Evolutionary conservation across 768 basidiomycete species (phyloP).

Genomic region (Psilocybe subaeruginosa): DNA sequence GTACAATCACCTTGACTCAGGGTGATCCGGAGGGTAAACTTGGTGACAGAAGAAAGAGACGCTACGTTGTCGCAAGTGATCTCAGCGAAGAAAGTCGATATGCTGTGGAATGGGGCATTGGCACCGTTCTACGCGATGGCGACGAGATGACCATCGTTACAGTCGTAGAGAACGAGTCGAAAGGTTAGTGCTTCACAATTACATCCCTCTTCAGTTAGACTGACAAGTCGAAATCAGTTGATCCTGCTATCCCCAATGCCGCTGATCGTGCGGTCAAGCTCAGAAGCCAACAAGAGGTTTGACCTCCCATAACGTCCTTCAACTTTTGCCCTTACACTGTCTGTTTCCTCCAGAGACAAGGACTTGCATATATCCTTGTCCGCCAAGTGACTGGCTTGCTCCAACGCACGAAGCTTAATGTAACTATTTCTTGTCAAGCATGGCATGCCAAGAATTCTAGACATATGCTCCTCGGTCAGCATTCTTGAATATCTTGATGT

Average conservation of each 20-base stretch:
- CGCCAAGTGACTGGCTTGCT: constrained; percentile 89
- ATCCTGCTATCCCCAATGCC: constrained; percentile 68
- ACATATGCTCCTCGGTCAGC: constrained; percentile 81
- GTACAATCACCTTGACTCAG: constrained; percentile 87
- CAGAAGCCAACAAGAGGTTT: constrained; percentile 89
- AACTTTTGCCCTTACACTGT: neutral
- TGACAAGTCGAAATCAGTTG: constrained; percentile 44
- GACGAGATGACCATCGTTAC: constrained; percentile 93
- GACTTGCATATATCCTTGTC: constrained; percentile 82
- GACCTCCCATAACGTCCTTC: neutral
- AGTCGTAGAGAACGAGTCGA: constrained; percentile 90
- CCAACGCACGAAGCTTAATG: constrained; percentile 88
- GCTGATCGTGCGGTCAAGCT: constrained; percentile 80
- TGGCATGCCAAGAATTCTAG: constrained; percentile 96
- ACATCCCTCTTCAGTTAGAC: neutral
- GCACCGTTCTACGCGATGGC: constrained; percentile 92
- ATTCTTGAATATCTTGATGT: neutral
- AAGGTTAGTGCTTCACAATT: constrained; percentile 52
- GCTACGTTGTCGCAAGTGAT: constrained; percentile 93
- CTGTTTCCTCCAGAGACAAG: constrained; percentile 69
- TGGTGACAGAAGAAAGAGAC: constrained; percentile 56
- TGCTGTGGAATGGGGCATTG: constrained; percentile 98
- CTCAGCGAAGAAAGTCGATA: constrained; percentile 92
- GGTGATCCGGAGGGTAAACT: constrained; percentile 72
- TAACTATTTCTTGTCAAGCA: constrained; percentile 89